These are phyloP conservation scores for Cladosporium sp. DNA, from an alignment of 2,329 filamentous ascomycete genomes.

Conservation along the genomic window DNA sequence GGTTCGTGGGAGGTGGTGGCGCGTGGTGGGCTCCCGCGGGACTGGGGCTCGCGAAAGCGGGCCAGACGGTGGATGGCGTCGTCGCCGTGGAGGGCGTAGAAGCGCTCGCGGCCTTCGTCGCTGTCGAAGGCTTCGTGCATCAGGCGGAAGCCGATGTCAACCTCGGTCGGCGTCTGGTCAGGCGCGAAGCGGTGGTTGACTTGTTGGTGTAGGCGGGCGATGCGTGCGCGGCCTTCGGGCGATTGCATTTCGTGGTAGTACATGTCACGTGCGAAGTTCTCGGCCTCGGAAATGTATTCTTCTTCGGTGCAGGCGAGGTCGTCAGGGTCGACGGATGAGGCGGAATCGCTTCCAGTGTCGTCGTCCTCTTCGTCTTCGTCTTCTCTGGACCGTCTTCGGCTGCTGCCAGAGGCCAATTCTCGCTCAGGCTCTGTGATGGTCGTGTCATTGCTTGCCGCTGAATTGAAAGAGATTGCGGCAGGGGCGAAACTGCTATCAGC, in stretches of 20 bases:
- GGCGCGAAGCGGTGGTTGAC: background rate
- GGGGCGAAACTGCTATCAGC: conserved; percentile 72
- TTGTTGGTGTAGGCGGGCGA: conserved; percentile 12
- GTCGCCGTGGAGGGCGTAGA: conserved; percentile 17
- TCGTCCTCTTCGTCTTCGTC: conserved; percentile 43
- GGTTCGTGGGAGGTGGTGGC: conserved; percentile 6
- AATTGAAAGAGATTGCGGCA: conserved; percentile 45
- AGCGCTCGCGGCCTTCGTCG: conserved; percentile 22
- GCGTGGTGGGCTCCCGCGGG: background rate
- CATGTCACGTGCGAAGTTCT: conserved; percentile 24
- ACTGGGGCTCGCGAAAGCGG: background rate
- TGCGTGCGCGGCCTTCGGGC: conserved; percentile 22
- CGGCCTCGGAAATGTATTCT: conserved; percentile 19
- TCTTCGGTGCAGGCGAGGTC: conserved; percentile 31
- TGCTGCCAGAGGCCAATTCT: conserved; percentile 24
- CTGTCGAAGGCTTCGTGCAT: conserved; percentile 26
- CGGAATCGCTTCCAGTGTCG: conserved; percentile 45
- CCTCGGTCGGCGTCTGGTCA: conserved; percentile 28
- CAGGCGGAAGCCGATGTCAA: conserved; percentile 28
- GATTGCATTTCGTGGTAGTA: conserved; percentile 23
- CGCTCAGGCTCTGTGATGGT: conserved; percentile 25
- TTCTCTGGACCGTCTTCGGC: conserved; percentile 25
- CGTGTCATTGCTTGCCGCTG: conserved; percentile 20
- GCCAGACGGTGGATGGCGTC: background rate
- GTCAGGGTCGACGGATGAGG: conserved; percentile 49